Percentiles rank a stretch among this genome's conserved stretches.
Evolutionary conservation across 2,329 filamentous ascomycete species (phyloP).

Genomic region (Pseudocercospora crystallina): DNA sequence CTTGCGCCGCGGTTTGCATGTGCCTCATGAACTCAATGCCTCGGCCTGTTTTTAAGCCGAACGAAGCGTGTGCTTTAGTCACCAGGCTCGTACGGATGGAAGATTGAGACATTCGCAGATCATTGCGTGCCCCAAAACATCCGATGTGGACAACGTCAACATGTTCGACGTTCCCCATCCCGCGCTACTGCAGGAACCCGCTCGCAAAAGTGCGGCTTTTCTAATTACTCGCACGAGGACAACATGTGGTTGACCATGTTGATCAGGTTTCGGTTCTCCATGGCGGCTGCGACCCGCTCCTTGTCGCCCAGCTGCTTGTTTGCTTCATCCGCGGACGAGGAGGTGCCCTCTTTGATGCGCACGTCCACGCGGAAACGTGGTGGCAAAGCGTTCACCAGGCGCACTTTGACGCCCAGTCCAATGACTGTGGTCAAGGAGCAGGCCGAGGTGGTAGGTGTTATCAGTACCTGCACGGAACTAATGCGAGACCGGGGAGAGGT

Average conservation of each 20-base stretch:
- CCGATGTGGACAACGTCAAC: conserved; percentile 1
- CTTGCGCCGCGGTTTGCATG: neutral
- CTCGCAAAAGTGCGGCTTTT: neutral
- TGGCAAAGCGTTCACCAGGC: conserved; percentile 85
- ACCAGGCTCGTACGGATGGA: too few relatives aligned
- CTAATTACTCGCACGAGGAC: conserved; percentile 36
- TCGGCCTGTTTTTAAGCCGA: too few relatives aligned
- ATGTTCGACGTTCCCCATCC: conserved; percentile 2
- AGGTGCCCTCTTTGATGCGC: conserved; percentile 92
- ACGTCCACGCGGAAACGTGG: conserved; percentile 91
- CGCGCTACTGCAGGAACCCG: conserved; percentile 19
- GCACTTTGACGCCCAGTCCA: conserved; percentile 85
- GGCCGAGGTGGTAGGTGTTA: conserved; percentile 95
- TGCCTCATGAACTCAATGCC: neutral
- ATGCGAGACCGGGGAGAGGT: conserved; percentile 63
- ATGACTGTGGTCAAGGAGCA: conserved; percentile 96
- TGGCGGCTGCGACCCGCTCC: conserved; percentile 88
- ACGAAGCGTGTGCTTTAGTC: too few relatives aligned
- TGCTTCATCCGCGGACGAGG: conserved; percentile 89
- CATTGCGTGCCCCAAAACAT: conserved; percentile 6
- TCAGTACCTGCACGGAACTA: conserved; percentile 76
- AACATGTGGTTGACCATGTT: conserved; percentile 92
- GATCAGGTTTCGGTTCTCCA: conserved; percentile 90
- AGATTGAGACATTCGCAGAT: conserved; percentile 3
- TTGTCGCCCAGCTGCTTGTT: conserved; percentile 97